Evolutionary conservation across 202 grass and related monocot genomes (phyloP).

Genomic region (Panicum virgatum): DNA sequence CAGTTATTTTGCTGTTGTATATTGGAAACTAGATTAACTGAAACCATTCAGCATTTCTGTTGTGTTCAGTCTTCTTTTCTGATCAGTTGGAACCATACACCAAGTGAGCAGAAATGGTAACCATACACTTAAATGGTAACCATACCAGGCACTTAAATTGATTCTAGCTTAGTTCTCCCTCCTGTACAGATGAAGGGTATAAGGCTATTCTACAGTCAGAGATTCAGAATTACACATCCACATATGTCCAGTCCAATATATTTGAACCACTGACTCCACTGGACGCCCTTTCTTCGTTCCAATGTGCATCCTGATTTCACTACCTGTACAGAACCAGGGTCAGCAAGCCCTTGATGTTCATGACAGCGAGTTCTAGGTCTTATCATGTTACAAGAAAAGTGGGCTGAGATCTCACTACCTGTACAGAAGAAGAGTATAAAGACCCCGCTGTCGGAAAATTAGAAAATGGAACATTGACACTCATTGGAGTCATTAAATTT

Average conservation of each 20-base stretch:
- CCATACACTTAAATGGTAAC: too few species aligned
- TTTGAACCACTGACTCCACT: not conserved
- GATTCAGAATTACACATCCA: slow-evolving; percentile 16
- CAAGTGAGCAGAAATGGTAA: too few species aligned
- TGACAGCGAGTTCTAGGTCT: not conserved
- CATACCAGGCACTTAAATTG: not conserved
- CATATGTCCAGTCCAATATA: not conserved
- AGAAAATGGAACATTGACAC: too few species aligned
- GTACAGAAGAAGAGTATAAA: not conserved
- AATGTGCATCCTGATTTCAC: too few species aligned
- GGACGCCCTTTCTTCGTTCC: not conserved
- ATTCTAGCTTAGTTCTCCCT: not conserved
- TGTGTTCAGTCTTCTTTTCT: too few species aligned
- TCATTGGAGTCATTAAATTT: too few species aligned
- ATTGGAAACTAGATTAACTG: too few species aligned
- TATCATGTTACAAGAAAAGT: not conserved
- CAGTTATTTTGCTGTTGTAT: too few species aligned
- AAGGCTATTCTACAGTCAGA: not conserved
- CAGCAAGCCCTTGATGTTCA: not conserved
- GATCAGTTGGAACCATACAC: too few species aligned
- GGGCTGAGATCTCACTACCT: not conserved
- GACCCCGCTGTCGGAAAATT: too few species aligned
- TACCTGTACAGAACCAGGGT: too few species aligned
- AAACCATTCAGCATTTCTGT: too few species aligned
- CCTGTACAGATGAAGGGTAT: slow-evolving; percentile 14